Conservation (phyloP, 2,329 filamentous ascomycete genomes). For the Myotisia sp. region DNA sequence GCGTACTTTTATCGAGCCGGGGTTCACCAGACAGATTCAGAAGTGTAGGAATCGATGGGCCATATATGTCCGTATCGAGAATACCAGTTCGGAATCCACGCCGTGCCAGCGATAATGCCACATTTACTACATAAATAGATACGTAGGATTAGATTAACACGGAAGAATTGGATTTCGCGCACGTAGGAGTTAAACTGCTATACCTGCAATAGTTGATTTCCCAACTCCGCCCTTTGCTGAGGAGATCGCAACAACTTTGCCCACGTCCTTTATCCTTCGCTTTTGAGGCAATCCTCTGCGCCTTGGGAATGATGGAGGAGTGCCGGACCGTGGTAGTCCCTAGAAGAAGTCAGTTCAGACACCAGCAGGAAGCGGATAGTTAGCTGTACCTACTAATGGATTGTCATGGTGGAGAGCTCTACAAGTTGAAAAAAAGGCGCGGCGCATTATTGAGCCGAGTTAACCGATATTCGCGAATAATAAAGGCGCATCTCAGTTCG, state of each 20-base stretch:
- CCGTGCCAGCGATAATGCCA: conserved; percentile 73
- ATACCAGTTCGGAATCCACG: conserved; percentile 72
- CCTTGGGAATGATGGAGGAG: conserved; percentile 51
- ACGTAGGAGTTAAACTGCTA: conserved; percentile 13
- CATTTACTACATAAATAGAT: conserved; percentile 41
- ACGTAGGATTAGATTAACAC: too few relatives aligned
- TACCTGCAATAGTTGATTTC: conserved; percentile 83
- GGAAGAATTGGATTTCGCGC: too few relatives aligned
- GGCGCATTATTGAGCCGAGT: conserved; percentile 24
- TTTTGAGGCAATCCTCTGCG: conserved; percentile 70
- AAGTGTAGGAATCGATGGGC: conserved; percentile 82
- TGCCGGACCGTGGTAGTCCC: conserved; percentile 71
- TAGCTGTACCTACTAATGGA: conserved; percentile 49
- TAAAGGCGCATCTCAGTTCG: too few relatives aligned
- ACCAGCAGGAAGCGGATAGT: not conserved
- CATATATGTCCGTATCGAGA: conserved; percentile 92
- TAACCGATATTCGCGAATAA: too few relatives aligned
- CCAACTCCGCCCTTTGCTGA: conserved; percentile 97
- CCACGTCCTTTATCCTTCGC: conserved; percentile 66
- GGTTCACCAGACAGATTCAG: conserved; percentile 71
- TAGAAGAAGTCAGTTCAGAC: conserved; percentile 24
- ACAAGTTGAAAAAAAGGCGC: conserved; percentile 43
- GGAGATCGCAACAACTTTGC: conserved; percentile 89
- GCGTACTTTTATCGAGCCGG: conserved; percentile 55
- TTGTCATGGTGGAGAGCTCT: conserved; percentile 61